Conservation (phyloP, 768 basidiomycete species). For the Pisolithus orientalis region DNA sequence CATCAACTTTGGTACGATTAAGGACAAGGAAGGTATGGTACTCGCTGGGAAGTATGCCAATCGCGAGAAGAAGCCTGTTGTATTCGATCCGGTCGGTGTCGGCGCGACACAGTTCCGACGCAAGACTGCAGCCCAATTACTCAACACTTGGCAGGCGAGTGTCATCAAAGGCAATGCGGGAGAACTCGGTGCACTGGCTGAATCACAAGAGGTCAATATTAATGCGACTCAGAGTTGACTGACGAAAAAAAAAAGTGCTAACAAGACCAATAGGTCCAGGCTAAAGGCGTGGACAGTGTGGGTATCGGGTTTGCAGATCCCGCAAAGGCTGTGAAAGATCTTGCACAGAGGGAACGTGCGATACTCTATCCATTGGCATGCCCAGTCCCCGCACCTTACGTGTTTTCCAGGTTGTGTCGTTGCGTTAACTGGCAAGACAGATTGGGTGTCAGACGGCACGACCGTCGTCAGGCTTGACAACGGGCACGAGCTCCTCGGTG, state of each 20-base stretch:
- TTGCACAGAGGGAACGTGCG: constrained; percentile 75
- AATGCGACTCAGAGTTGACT: background rate
- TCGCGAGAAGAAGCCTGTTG: constrained; percentile 59
- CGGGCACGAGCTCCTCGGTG: constrained; percentile 64
- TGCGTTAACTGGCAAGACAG: constrained; percentile 71
- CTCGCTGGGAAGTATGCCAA: constrained; percentile 70
- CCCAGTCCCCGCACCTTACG: background rate
- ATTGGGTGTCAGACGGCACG: constrained; percentile 81
- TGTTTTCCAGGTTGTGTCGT: constrained; percentile 60
- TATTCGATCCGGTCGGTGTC: constrained; percentile 91
- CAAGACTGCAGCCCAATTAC: constrained; percentile 48
- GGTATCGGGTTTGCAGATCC: constrained; percentile 77
- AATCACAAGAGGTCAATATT: constrained; percentile 61
- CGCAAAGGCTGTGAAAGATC: constrained; percentile 52
- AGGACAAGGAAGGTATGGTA: constrained; percentile 66
- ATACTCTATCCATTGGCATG: background rate
- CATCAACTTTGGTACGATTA: constrained; percentile 84
- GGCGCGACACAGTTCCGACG: constrained; percentile 76
- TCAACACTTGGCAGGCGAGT: constrained; percentile 75
- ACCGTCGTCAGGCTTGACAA: constrained; percentile 66
- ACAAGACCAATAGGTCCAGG: constrained; percentile 43
- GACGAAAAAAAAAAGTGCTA: background rate
- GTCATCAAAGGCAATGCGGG: constrained; percentile 94
- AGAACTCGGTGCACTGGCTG: constrained; percentile 74
- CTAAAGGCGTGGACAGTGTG: constrained; percentile 82